Base-by-base conservation (phyloP, 306 rosid species). In the Acacia crassicarpa region DNA sequence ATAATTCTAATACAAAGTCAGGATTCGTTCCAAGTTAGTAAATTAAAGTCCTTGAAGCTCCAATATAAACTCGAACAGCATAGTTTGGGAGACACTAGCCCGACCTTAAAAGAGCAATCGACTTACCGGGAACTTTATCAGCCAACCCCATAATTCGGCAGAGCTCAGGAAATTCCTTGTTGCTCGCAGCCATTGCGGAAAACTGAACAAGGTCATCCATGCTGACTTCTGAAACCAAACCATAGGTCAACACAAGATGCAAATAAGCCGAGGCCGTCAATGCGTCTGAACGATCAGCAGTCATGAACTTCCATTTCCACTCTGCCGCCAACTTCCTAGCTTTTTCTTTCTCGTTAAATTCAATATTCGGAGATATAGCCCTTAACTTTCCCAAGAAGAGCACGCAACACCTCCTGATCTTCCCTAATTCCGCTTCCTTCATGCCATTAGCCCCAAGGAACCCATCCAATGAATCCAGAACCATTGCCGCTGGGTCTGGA, bases 381-480 rank as follows among this genome's bases (percentile, higher is more conserved):
- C 84, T 82, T 44, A 94, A 73, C 70, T 85, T 83, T 72, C 78
- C 92, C 94, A 92, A 69, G 81, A 94, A 67, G 8, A 88, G 71
- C 49, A 90, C 51, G 78, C 97, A 87, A 76, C 84, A 80, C 82
- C 87, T 90, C 86, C 87, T 87, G 73, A 85, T 51, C 40, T 35
- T 70, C 53, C 82, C 44, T 46, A 88, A 41, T 5, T 86, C 90
- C 78, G 2, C 44, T 17, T 82, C 89, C 53, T 82, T 72, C 38
- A 46, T 72, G 3, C 48, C 35, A 14, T 69, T 73, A 4, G 6
- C 56, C 22, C 81, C 53, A 45, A 48, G 81, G 81, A 85, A 89
- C 84, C 90, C 94, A 66, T 89, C 89, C 88, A 94, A 56, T 45
- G 97, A 88, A 77, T 81, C 87, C 62, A 94, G 76, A 78, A 93